Base-by-base conservation (phyloP, 1,284 basidiomycete species). In the Trichosporon asahii region DNA sequence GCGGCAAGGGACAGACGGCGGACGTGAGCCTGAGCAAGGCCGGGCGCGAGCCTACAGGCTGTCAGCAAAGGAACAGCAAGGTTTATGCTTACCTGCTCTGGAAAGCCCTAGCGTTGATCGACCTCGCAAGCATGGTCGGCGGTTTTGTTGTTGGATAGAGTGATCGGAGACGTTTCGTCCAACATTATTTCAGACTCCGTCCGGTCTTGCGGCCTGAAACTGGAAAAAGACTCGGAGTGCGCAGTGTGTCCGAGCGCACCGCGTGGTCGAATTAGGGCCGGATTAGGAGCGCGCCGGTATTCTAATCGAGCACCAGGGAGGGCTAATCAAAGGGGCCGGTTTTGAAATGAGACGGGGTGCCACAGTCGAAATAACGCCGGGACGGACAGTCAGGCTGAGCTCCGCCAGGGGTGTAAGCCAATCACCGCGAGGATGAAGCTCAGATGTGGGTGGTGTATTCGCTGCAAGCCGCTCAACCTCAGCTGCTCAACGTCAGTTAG, bases 1-100 rank as follows among this genome's bases (percentile, higher is more conserved):
- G 71, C 53, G 18, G 72, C 72, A 49, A 74, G 55, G 0, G 76
- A 74, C 29, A 75, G 64, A 29, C 72, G 73, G 55, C 77, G 71
- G 68, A 69, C 12, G 67, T 64, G 44, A 63, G 21, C n/a, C 60
- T 66, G 66, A 65, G 23, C 68, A 60, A 66, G 57, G 57, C 57
- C 31, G 29, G 70, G 69, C 27, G 66, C 64, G 23, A 69, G 65
- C 72, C 72, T 73, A 64, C 6, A n/a, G 2, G 9, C 2, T 2
- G 65, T 67, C 29, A 68, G 66, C 64, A 25, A n/a, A 5, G 9
- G 5, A 27, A 15, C 2, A 9, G 29, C n/a, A 1, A 3, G 9
- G 2, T 3, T 4, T 25, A 1, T 5, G n/a, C 72, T 33, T 21
- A 71, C 72, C 72, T 67, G 68, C 64, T 71, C 66, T 71, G 68